Percentiles rank a stretch among this genome's conserved stretches.
These are phyloP conservation scores for Grigorovia yakushimaensis DNA, from an alignment of 805 yeast genomes.

Conservation along the genomic window DNA sequence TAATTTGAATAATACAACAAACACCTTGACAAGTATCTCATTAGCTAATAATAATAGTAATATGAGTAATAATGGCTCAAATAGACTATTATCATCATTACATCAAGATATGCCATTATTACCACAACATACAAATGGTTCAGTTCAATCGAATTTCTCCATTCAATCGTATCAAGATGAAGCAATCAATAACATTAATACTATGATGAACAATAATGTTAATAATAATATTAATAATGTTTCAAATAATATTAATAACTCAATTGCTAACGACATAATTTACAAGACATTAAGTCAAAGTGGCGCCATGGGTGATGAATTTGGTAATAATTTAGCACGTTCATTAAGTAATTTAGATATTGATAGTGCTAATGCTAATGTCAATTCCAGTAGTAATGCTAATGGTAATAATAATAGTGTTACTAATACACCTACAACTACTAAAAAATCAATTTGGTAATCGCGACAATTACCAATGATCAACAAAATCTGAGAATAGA, in stretches of 20 bases:
- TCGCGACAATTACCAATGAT: no score
- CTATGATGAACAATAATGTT: background rate
- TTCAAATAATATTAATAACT: background rate
- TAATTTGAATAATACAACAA: background rate
- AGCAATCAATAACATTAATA: background rate
- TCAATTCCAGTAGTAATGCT: slow-evolving; percentile 1
- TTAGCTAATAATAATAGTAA: slow-evolving; percentile 4
- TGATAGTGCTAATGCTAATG: slow-evolving; percentile 5
- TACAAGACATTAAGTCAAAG: slow-evolving; percentile 4
- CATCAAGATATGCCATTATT: slow-evolving; percentile 3
- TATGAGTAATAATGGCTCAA: background rate
- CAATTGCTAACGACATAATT: slow-evolving; percentile 1
- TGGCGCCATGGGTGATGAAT: slow-evolving; percentile 1
- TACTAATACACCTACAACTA: background rate
- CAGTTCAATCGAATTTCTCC: slow-evolving; percentile 27
- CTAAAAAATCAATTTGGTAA: background rate
- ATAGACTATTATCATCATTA: background rate
- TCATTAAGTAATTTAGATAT: slow-evolving; percentile 28
- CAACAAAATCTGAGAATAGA: no score
- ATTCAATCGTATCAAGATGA: slow-evolving; percentile 25
- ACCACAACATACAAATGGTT: slow-evolving; percentile 29
- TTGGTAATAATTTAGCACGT: slow-evolving; percentile 26
- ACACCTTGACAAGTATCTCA: slow-evolving; percentile 3
- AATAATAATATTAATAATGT: background rate
- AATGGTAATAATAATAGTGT: background rate